These are phyloP conservation scores for Irpex sp. DNA, from an alignment of 1,284 basidiomycete genomes.

Conservation along the genomic window DNA sequence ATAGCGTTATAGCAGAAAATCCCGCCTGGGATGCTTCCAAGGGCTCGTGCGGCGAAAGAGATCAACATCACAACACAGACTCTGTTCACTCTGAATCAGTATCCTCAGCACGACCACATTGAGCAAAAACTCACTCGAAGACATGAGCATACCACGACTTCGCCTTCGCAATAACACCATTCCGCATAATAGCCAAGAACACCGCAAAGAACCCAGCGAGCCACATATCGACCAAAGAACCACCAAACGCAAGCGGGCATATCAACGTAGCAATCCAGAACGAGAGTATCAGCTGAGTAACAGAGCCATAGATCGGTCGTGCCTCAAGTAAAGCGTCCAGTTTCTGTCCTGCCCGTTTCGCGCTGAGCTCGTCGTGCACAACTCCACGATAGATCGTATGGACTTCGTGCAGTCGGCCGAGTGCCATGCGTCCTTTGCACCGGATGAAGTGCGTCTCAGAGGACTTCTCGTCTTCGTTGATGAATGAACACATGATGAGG, in stretches of 20 bases:
- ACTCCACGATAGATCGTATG: slow-evolving; percentile 76
- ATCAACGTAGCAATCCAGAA: slow-evolving; percentile 73
- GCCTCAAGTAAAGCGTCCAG: slow-evolving; percentile 48
- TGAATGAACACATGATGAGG: slow-evolving; percentile 82
- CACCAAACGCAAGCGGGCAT: slow-evolving; percentile 81
- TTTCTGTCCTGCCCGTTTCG: slow-evolving; percentile 57
- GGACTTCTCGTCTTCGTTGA: slow-evolving; percentile 71
- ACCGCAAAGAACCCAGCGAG: slow-evolving; percentile 68
- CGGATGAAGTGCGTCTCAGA: slow-evolving; percentile 84
- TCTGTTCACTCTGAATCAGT: slow-evolving; percentile 33
- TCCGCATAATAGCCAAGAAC: slow-evolving; percentile 64
- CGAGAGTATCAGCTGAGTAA: slow-evolving; percentile 62
- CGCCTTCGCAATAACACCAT: slow-evolving; percentile 68
- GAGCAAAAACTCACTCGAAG: slow-evolving; percentile 67
- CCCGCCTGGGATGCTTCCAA: slow-evolving; percentile 69
- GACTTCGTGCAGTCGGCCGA: slow-evolving; percentile 74
- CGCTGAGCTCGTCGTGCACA: slow-evolving; percentile 82
- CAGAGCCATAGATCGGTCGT: slow-evolving; percentile 55
- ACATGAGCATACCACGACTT: slow-evolving; percentile 76
- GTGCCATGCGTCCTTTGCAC: slow-evolving; percentile 66
- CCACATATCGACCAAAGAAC: slow-evolving; percentile 82
- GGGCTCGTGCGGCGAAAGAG: slow-evolving; percentile 74
- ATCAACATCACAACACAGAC: slow-evolving; percentile 81
- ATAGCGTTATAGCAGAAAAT: slow-evolving; percentile 88
- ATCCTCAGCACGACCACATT: not conserved